Conservation (phyloP, 495 filamentous ascomycete species). For the Cairneyella variabilis region DNA sequence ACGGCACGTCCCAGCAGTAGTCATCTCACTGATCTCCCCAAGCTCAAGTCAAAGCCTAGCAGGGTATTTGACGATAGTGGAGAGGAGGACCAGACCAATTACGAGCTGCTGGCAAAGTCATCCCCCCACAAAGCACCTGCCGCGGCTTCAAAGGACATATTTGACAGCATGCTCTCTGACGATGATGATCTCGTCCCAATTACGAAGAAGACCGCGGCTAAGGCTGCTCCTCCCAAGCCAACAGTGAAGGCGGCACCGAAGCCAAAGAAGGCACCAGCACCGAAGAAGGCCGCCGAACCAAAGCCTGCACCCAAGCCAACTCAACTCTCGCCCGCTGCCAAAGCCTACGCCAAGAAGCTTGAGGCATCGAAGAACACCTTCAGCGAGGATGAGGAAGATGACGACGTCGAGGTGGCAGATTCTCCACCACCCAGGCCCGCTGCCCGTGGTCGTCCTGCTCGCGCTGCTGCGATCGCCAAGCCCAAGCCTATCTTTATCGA, state of each 20-base stretch:
- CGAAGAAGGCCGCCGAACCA: conserved; percentile 25
- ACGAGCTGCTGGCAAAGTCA: conserved; percentile 68
- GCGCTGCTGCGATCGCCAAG: conserved; percentile 31
- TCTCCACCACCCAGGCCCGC: conserved; percentile 36
- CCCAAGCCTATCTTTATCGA: conserved; percentile 26
- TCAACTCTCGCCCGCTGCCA: conserved; percentile 69
- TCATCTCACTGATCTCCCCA: conserved; percentile 40
- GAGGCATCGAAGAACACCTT: conserved; percentile 29
- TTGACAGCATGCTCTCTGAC: conserved; percentile 59
- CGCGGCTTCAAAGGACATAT: conserved; percentile 54
- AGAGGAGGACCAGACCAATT: conserved; percentile 78
- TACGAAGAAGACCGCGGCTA: conserved; percentile 32
- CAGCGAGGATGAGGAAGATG: conserved; percentile 42
- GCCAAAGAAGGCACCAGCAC: conserved; percentile 27
- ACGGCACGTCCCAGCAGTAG: conserved; percentile 60
- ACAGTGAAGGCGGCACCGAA: conserved; percentile 22
- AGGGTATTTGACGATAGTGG: conserved; percentile 55
- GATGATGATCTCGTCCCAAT: conserved; percentile 44
- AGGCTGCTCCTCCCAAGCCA: conserved; percentile 16
- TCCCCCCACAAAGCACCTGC: conserved; percentile 44
- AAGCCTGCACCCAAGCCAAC: conserved; percentile 38
- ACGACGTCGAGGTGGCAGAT: conserved; percentile 36
- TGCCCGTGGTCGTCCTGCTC: conserved; percentile 37
- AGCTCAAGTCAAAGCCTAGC: conserved; percentile 48
- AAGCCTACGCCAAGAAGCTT: conserved; percentile 68